Base-by-base conservation (phyloP, 257 asterid species). In the Jacaranda mimosifolia region DNA sequence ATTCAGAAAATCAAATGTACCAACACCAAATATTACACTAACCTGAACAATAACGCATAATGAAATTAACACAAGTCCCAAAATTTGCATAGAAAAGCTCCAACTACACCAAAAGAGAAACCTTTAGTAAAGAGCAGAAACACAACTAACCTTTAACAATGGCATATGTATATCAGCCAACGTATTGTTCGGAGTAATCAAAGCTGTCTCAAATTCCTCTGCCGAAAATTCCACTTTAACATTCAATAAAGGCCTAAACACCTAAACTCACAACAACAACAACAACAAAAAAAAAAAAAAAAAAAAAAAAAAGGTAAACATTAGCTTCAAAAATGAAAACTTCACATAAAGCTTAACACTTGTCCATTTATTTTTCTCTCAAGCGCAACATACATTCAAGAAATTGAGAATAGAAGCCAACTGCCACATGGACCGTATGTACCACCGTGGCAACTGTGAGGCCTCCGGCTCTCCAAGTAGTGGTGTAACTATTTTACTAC, bases 121-220 rank as follows among this genome's bases (percentile, higher is more conserved):
- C 15, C 19, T 21, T 58, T 9, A 57, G 48, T 14, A 59, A 57
- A 53, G 32, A 43, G 52, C 53, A 68, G 14, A 17, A 2, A 40
- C 42, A 68, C n/a, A 46, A 77, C 71, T 14, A 40, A 82, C 85
- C 85, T 93, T 96, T 72, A 93, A 81, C 85, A 96, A 76, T 13
- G 99, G 99, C 86, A 96, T 96, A 79, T 96, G 99, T 84, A 96
- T 87, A 75, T 91, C 97, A 60, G 86, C 97, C 81, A 96, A 89
- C 19, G 97, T 91, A 66, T 82, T 86, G 77, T 96, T 96, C 0
- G 99, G 99, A 13, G 82, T 78, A 49, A 96, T 83, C 88, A 96
- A 81, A 15, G 99, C 97, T 18, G 99, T 96, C 87, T 96, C 99
- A 68, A 96, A 85, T 87, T 96, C 99, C 87, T 96, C 99, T 1